Percentiles rank a stretch among this genome's conserved stretches.
Conservation (phyloP, 768 basidiomycete species). For the Kockovaella imperatae region DNA sequence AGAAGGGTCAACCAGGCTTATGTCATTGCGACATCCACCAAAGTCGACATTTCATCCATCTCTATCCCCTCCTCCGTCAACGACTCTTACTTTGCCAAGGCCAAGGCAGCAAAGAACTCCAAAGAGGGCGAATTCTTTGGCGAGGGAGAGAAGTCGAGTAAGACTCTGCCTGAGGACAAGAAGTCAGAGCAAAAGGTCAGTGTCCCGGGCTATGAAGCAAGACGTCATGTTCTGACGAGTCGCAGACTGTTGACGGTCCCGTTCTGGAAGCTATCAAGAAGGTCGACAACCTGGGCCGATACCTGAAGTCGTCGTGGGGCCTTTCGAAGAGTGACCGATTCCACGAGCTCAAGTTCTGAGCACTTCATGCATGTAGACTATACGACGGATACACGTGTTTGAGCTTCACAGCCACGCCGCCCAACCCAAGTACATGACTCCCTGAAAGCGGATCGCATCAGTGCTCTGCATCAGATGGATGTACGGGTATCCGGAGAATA, state of each 20-base stretch:
- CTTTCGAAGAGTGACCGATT: slow-evolving; percentile 95
- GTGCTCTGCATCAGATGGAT: neutral
- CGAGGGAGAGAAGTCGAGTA: slow-evolving; percentile 83
- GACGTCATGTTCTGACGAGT: neutral
- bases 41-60: slow-evolving; percentile 67
- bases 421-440: slow-evolving; percentile 85
- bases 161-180: slow-evolving; percentile 75
- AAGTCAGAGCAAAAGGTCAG: slow-evolving; percentile 78
- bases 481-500: neutral
- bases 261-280: slow-evolving; percentile 80
- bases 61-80: slow-evolving; percentile 70
- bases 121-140: slow-evolving; percentile 97
- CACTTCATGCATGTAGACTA: slow-evolving; percentile 38
- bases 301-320: slow-evolving; percentile 85
- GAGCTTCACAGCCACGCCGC: slow-evolving; percentile 62
- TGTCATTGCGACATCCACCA: slow-evolving; percentile 95
- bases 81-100: slow-evolving; percentile 88
- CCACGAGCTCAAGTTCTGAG: slow-evolving; percentile 82
- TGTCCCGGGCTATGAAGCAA: slow-evolving; percentile 38
- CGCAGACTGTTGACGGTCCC: slow-evolving; percentile 46
- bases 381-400: too few species aligned
- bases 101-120: slow-evolving; percentile 60
- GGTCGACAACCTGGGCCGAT: slow-evolving; percentile 82
- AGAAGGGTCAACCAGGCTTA: slow-evolving; percentile 98
- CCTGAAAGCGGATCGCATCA: slow-evolving; percentile 52